Evolutionary conservation across 306 rosid species (phyloP), one percentile per base, ranked within the genome.

Genomic region (Prunus davidiana): DNA sequence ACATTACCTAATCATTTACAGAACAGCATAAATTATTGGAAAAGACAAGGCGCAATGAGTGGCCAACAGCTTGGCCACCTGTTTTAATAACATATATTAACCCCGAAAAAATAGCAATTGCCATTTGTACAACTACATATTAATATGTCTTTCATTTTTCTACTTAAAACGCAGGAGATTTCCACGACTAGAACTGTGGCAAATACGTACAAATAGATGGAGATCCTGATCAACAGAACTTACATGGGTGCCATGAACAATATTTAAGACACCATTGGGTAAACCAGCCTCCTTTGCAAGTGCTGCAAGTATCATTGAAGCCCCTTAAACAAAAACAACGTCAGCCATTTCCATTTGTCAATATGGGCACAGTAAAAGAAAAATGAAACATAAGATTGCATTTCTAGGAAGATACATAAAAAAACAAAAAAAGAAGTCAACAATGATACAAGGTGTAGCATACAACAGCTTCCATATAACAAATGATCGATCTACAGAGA

Each of bases 271-370:
- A 71, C 96, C 96, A 60, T 89, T 84, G 1, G 96, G 93, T 76
- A 91, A 83, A 78, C 96, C 91, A 74, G 96, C 93, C 85, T 91
- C 96, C 71, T 67, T 82, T 45, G 96, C 90, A 79, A 91, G 76
- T 63, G 79, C 89, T 56, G 88, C 93, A 72, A 91, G 88, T 60
- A 91, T 79, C 85, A 87, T 69, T 34, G 96, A 87, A 75, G 89
- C 86, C 75, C 96, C 93, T 91, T 84, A 55, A 73, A 82, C 52
- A 64, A 88, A 62, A 66, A 46, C 49, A 77, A 73, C 15, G 75
- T 46, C 56, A 57, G 41, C 58, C 56, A 68, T 46, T 51, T 34
- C 41, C 72, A 64, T 30, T 30, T 28, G 41, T 64, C 58, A 69
- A 41, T 20, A 68, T 27, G 77, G 58, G 52, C 62, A 64, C 70